phyloP scores from a whole-genome alignment of 2,329 filamentous ascomycete species.

The Fusarium sp. region DNA sequence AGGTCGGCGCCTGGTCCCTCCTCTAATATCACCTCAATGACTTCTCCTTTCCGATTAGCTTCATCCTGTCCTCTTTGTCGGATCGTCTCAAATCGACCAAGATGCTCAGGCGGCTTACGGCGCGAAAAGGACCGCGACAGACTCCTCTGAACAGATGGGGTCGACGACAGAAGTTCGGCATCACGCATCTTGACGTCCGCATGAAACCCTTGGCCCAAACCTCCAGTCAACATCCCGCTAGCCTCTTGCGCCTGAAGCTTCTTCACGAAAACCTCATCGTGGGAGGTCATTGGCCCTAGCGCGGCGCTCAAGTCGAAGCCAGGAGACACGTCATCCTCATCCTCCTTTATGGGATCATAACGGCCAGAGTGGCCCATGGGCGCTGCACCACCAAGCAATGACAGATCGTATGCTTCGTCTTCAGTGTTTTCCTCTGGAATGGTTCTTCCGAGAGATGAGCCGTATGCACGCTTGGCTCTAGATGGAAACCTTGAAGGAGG shows the following conservation, averaged over 20 bases:
- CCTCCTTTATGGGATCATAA: conserved; percentile 45
- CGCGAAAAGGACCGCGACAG: conserved; percentile 57
- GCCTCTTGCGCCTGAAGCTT: conserved; percentile 64
- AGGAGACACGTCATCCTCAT: conserved; percentile 48
- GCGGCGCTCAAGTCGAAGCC: conserved; percentile 59
- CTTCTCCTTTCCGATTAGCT: conserved; percentile 68
- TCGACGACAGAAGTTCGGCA: conserved; percentile 58
- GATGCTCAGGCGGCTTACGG: conserved; percentile 36
- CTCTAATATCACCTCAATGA: conserved; percentile 67
- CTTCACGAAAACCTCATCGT: conserved; percentile 58
- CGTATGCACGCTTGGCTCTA: conserved; percentile 41
- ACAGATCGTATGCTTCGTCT: conserved; percentile 57
- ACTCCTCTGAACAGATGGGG: conserved; percentile 47
- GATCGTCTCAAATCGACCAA: conserved; percentile 55
- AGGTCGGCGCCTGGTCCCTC: conserved; percentile 59
- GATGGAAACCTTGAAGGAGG: conserved; percentile 39
- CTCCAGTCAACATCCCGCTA: conserved; percentile 66
- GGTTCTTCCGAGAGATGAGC: conserved; percentile 38
- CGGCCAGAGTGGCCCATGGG: conserved; percentile 51
- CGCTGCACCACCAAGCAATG: conserved; percentile 55
- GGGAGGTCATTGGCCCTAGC: conserved; percentile 56
- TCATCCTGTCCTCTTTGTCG: conserved; percentile 65
- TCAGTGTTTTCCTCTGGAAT: conserved; percentile 49
- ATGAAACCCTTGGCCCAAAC: conserved; percentile 64
- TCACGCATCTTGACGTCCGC: conserved; percentile 60